A percentile compares a stretch with the other conserved stretches of the same genome.
Conservation (phyloP, 1,284 basidiomycete species). For the Papiliotrema nemorosa region DNA sequence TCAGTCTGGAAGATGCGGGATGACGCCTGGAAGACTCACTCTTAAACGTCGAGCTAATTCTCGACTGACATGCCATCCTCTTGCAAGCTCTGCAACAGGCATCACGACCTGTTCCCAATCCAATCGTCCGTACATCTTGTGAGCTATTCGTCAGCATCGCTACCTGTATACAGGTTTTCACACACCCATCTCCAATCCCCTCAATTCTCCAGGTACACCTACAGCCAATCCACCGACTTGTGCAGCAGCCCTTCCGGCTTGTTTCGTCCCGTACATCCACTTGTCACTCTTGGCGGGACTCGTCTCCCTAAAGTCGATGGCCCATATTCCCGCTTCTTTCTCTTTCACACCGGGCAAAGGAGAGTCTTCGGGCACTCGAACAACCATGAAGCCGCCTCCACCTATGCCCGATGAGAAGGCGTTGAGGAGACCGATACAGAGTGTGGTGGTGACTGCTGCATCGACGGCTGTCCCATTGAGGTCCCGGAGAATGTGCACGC, state of each 20-base stretch:
- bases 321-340: slow-evolving; percentile 44
- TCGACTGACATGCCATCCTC: slow-evolving; percentile 68
- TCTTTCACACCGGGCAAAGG: slow-evolving; percentile 3
- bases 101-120: slow-evolving; percentile 72
- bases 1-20: slow-evolving; percentile 3
- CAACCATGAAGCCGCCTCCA: slow-evolving; percentile 87
- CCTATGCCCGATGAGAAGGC: slow-evolving; percentile 83
- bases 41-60: slow-evolving; percentile 71
- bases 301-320: slow-evolving; percentile 84
- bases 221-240: slow-evolving; percentile 73
- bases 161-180: neutral
- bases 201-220: slow-evolving; percentile 80
- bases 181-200: slow-evolving; percentile 61
- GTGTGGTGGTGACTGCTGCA: slow-evolving; percentile 70
- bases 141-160: slow-evolving; percentile 23
- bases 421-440: slow-evolving; percentile 83
- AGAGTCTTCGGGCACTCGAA: slow-evolving; percentile 62
- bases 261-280: slow-evolving; percentile 68
- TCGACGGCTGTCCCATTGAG: slow-evolving; percentile 89
- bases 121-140: slow-evolving; percentile 52
- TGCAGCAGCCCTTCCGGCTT: slow-evolving; percentile 67
- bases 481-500: slow-evolving; percentile 64
- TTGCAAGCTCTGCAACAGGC: slow-evolving; percentile 70
- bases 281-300: slow-evolving; percentile 67
- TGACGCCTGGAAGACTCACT: slow-evolving; percentile 49